Conservation (phyloP, 306 rosid genomes). For the Gillenia trifoliata region DNA sequence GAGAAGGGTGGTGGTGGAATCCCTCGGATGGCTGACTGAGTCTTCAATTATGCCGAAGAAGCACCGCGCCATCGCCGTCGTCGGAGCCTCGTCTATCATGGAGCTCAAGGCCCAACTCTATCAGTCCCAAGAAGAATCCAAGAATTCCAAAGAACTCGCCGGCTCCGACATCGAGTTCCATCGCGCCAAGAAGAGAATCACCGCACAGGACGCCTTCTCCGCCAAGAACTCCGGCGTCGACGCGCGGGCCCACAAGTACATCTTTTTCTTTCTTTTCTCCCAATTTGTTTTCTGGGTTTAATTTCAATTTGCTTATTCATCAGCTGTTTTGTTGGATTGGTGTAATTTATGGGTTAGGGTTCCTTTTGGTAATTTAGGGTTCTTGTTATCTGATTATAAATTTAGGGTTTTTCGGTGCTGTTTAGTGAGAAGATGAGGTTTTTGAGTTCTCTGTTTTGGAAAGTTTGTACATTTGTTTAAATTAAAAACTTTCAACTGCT, state of each 20-base stretch:
- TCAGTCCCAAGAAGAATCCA: slow-evolving; percentile 82
- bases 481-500: neutral
- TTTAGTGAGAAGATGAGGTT: neutral
- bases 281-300: neutral
- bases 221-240: slow-evolving; percentile 81
- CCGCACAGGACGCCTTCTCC: slow-evolving; percentile 40
- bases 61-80: slow-evolving; percentile 80
- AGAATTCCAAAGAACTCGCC: slow-evolving; percentile 53
- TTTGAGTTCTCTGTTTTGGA: neutral
- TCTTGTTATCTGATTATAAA: neutral
- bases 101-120: slow-evolving; percentile 90
- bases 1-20: slow-evolving; percentile 60
- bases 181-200: slow-evolving; percentile 67
- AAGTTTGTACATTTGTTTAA: neutral
- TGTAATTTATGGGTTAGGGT: neutral
- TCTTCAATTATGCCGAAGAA: slow-evolving; percentile 94
- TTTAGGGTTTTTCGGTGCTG: neutral
- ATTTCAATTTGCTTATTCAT: neutral
- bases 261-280: neutral
- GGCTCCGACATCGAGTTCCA: slow-evolving; percentile 61
- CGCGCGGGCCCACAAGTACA: slow-evolving; percentile 72
- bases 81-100: slow-evolving; percentile 83
- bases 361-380: neutral
- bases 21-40: slow-evolving; percentile 98
- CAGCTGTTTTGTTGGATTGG: neutral